Conservation (phyloP, 2,329 filamentous ascomycete species). For the Paraconiothyrium sp. region DNA sequence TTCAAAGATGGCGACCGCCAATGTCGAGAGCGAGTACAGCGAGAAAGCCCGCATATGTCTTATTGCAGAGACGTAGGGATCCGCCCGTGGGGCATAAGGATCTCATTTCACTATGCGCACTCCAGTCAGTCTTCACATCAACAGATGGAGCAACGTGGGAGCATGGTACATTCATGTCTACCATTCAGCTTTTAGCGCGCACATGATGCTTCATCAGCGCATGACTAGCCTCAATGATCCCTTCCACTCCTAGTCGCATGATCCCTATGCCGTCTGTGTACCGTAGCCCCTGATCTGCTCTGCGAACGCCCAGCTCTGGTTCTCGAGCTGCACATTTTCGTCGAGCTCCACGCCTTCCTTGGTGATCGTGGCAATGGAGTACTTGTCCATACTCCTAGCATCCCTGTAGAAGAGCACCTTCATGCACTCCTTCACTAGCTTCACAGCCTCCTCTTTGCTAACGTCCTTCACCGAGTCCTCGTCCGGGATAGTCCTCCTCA, state of each 20-base stretch:
- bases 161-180: slow-evolving; percentile 47
- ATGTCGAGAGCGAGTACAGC: not conserved
- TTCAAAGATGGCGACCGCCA: no score
- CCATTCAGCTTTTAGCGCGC: slow-evolving; percentile 34
- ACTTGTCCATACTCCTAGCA: slow-evolving; percentile 88
- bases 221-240: slow-evolving; percentile 13
- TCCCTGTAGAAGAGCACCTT: slow-evolving; percentile 98
- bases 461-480: slow-evolving; percentile 79
- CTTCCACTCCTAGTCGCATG: slow-evolving; percentile 3
- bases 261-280: slow-evolving; percentile 67
- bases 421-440: slow-evolving; percentile 90
- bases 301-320: slow-evolving; percentile 98
- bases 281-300: slow-evolving; percentile 95
- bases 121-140: not conserved
- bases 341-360: slow-evolving; percentile 85
- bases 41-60: not conserved
- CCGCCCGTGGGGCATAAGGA: not conserved
- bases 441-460: slow-evolving; percentile 79
- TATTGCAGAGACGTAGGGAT: not conserved
- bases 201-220: slow-evolving; percentile 16
- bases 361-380: slow-evolving; percentile 89
- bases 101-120: not conserved
- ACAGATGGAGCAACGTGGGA: not conserved
- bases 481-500: slow-evolving; percentile 84
- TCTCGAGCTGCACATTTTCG: slow-evolving; percentile 87